A percentile compares a stretch with the other conserved stretches of the same genome.
Conservation (phyloP, 2,329 filamentous ascomycete genomes). For the Aspergillus niger region DNA sequence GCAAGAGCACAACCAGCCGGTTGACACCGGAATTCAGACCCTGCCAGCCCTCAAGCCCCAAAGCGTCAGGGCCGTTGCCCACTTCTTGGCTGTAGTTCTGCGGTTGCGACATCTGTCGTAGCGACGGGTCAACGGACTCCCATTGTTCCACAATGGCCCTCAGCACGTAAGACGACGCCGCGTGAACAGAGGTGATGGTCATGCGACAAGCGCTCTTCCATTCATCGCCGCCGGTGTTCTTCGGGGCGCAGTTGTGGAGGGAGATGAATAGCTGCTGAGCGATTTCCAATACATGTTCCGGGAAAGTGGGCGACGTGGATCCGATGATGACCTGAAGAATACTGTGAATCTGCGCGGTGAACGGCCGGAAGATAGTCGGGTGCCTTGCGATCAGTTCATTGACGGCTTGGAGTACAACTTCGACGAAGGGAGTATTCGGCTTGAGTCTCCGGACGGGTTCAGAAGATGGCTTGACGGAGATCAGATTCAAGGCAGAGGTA, state of each 20-base stretch:
- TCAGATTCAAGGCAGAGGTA: conserved; percentile 69
- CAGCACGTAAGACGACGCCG: conserved; percentile 74
- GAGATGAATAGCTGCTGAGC: conserved; percentile 68
- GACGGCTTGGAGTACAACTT: conserved; percentile 72
- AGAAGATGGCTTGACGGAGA: conserved; percentile 50
- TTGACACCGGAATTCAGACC: conserved; percentile 74
- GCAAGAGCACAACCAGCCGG: conserved; percentile 67
- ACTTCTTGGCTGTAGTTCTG: conserved; percentile 39
- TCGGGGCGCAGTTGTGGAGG: conserved; percentile 79
- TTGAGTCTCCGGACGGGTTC: conserved; percentile 40
- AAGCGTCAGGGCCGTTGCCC: conserved; percentile 41
- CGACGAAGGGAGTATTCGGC: conserved; percentile 55
- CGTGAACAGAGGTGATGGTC: conserved; percentile 66
- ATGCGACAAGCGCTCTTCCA: conserved; percentile 70
- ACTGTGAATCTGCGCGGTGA: conserved; percentile 66
- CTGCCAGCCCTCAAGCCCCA: conserved; percentile 67
- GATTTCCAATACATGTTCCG: conserved; percentile 56
- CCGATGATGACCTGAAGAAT: conserved; percentile 64
- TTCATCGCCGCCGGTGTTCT: conserved; percentile 73
- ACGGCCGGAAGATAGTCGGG: conserved; percentile 79
- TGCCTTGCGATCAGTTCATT: conserved; percentile 74
- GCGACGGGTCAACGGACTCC: conserved; percentile 63
- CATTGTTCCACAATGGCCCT: conserved; percentile 79
- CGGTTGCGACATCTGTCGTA: conserved; percentile 35
- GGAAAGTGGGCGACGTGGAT: conserved; percentile 58